Base-by-base conservation (phyloP, 176 grass and related monocot species). In the Zea luxurians region DNA sequence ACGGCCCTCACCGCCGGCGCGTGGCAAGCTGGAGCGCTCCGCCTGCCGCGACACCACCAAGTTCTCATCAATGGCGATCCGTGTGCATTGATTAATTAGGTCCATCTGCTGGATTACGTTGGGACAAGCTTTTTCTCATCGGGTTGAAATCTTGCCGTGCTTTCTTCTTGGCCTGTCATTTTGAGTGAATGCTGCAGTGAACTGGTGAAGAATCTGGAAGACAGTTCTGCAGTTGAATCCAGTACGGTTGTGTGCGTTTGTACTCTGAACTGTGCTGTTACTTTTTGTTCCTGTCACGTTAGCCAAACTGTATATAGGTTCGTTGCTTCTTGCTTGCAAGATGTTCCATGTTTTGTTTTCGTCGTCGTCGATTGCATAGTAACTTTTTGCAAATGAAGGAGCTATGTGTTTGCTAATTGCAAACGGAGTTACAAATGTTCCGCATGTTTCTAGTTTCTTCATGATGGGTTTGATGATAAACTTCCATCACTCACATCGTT, bases 31-130 rank as follows among this genome's bases (percentile, higher is more conserved):
- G 68, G 82, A 89, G 43, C 61, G 66, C 82, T 53, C 42, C 50
- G 41, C 57, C 60, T 10, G 68, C 80, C 2, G 36, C 45, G 61
- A 48, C 71, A 16, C 76, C 12, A 20, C 49, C 76, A 37, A 91
- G 65, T 88, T 84, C 71, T 61, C 84, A 87, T 50, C 73, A 91
- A 2, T 76, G 72, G 71, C 86, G 88, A 75, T 74, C 82, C 79
- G 69, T 81, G 48, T 85, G 66, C 72, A 72, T 82, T 2, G 85
- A 87, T 71, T 87, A 4, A 15, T 66, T 3, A 46, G 1, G 40
- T 66, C 71, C 58, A 34, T 40, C 27, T 60, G 5, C 48, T 64
- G 11, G 21, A 55, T 21, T 41, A 2, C 16, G 43, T 6, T 70
- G 44, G 13, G 37, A 9, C 13, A 37, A 10, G 66, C 11, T 79